phyloP scores from a whole-genome alignment of 768 basidiomycete species.

The Termitomyces sp. region DNA sequence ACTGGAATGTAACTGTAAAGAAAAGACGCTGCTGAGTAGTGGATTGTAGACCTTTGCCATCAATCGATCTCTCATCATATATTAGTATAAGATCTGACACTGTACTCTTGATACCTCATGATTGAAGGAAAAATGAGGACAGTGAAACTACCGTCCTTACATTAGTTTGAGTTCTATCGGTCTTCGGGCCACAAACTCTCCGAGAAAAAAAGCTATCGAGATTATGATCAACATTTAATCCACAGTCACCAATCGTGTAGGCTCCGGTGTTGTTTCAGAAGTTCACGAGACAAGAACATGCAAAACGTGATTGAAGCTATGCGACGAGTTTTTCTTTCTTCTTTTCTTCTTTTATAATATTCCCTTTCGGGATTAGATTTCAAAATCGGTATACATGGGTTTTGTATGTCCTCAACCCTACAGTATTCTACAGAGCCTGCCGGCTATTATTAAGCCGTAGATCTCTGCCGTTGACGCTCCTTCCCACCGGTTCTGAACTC shows the following conservation, averaged over 20 bases:
- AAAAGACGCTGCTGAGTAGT: background rate
- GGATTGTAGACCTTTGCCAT: background rate
- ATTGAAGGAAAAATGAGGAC: too few species aligned
- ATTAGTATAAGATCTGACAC: background rate
- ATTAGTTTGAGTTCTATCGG: background rate
- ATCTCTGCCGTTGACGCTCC: too few species aligned
- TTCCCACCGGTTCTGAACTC: too few species aligned
- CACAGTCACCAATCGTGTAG: background rate
- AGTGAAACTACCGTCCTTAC: background rate
- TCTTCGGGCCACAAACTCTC: background rate
- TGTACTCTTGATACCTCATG: too few species aligned
- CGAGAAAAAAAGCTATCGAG: background rate
- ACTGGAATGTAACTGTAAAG: background rate
- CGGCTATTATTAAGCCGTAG: too few species aligned
- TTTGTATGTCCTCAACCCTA: too few species aligned
- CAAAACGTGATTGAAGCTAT: background rate
- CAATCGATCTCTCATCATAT: background rate
- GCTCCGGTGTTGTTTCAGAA: background rate
- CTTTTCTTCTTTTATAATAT: too few species aligned
- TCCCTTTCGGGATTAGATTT: too few species aligned
- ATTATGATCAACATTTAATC: background rate
- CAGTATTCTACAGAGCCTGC: too few species aligned
- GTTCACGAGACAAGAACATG: background rate
- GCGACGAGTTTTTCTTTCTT: too few species aligned
- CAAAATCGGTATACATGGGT: too few species aligned